Evolutionary conservation across 352 stramenopile species (phyloP), one percentile per base, ranked within the genome.

Genomic region (Phytophthora constricta): DNA sequence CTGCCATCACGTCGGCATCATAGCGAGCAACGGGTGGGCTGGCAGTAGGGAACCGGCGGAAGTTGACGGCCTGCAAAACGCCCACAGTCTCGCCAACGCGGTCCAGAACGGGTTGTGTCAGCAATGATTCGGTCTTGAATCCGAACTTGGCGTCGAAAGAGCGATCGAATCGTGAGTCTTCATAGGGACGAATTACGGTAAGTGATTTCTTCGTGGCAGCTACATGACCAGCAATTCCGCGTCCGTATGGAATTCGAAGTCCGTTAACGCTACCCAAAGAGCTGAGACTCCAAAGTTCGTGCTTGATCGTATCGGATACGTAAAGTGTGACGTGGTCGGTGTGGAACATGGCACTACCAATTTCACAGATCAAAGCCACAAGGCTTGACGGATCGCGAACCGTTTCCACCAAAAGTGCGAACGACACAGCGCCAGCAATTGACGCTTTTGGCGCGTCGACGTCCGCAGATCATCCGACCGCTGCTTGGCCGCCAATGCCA

Each of bases 61-160:
- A 80, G 56, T 93, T 92, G 17, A 91, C 70, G 0, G 82, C 79
- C 59, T 89, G 79, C 19, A 89, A 70, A 25, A 93, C 86, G 20
- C 82, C 86, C 5, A 93, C 63, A 2, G 80, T 90, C 68, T 89
- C 82, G 8, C 80, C 82, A 19, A 86, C 84, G 34, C 80, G 83
- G 43, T 91, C 74, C 14, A 90, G 55, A 11, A 97, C 78, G 1
- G 88, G 86, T 11, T 95, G 83, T 11, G 81, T 90, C 19, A 96
- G 62, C 14, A 93, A 58, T 27, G 79, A 91, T 41, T 92, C 80
- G 0, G 90, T 96, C 53, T 89, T 89, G 77, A 93, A 97, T 31
- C 87, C 86, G 46, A 90, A 90, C 67, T 89, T 90, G 33, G 81
- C 56, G 70, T 97, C 89, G 25, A 95, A 87, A 42, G 86, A 92